phyloP scores from a whole-genome alignment of 2,329 filamentous ascomycete genomes.

The Penicillium italicum region DNA sequence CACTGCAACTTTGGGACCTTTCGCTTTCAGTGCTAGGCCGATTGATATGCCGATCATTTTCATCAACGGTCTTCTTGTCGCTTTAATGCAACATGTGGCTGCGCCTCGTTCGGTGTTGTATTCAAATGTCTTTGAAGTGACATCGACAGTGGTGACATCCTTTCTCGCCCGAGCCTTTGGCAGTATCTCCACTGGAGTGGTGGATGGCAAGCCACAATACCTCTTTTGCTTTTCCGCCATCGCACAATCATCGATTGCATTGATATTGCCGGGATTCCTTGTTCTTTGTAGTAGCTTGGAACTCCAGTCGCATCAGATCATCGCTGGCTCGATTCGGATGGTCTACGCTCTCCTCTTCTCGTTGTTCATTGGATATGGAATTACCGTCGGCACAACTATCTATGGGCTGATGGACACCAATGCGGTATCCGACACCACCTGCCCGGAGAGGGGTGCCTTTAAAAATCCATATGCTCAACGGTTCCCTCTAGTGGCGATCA shows the following conservation, averaged over 20 bases:
- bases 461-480: conserved; percentile 45
- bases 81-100: conserved; percentile 69
- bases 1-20: conserved; percentile 70
- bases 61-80: conserved; percentile 67
- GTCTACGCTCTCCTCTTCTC: conserved; percentile 61
- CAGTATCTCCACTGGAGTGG: conserved; percentile 50
- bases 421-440: conserved; percentile 48
- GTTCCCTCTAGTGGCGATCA: conserved; percentile 69
- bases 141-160: conserved; percentile 60
- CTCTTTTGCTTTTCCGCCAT: conserved; percentile 68
- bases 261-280: conserved; percentile 66
- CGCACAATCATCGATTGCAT: conserved; percentile 65
- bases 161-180: conserved; percentile 65
- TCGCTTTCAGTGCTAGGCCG: conserved; percentile 70
- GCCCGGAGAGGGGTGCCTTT: conserved; percentile 36
- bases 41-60: conserved; percentile 77
- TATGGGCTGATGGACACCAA: conserved; percentile 57
- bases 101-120: conserved; percentile 69
- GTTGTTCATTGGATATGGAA: conserved; percentile 66
- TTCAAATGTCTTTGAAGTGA: conserved; percentile 62
- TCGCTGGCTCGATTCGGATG: conserved; percentile 56
- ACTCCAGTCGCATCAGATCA: conserved; percentile 63
- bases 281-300: conserved; percentile 60
- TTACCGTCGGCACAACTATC: conserved; percentile 60
- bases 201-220: conserved; percentile 28